Evolutionary conservation across 2,329 filamentous ascomycete species (phyloP).

Genomic region (Ceratocystis colombiana): DNA sequence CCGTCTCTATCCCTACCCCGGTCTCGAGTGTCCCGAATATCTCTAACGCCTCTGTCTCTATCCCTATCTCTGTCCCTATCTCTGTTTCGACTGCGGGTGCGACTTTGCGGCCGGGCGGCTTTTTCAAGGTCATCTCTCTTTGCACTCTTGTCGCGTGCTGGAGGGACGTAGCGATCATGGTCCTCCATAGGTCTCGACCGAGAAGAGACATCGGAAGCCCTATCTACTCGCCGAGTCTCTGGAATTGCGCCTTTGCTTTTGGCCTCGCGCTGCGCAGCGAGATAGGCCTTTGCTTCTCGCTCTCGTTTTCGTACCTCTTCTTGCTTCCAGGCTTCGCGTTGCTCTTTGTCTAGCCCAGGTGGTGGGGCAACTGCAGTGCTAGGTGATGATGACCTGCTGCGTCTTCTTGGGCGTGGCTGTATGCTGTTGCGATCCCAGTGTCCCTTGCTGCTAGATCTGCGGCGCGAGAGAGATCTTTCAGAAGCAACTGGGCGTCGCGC

Average conservation of each 20-base stretch:
- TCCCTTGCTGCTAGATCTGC: conserved; percentile 9
- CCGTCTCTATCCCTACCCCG: conserved; percentile 32
- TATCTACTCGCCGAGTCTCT: conserved; percentile 33
- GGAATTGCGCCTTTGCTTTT: conserved; percentile 47
- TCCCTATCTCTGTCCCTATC: conserved; percentile 30
- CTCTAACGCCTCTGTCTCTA: conserved; percentile 27
- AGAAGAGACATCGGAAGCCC: conserved; percentile 35
- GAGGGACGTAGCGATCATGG: conserved; percentile 41
- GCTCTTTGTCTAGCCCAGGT: conserved; percentile 38
- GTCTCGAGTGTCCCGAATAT: conserved; percentile 31
- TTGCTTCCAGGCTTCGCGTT: conserved; percentile 48
- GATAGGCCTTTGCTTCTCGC: conserved; percentile 54
- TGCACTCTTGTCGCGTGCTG: conserved; percentile 34
- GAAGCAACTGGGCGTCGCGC: conserved; percentile 26
- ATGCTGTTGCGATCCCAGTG: conserved; percentile 29
- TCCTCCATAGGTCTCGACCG: conserved; percentile 29
- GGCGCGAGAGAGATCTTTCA: conserved; percentile 21
- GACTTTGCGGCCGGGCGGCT: conserved; percentile 29
- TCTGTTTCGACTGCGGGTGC: conserved; percentile 31
- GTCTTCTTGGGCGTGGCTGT: conserved; percentile 36
- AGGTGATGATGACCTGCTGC: conserved; percentile 37
- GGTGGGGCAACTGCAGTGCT: conserved; percentile 34
- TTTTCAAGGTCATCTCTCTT: conserved; percentile 20
- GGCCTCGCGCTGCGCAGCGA: conserved; percentile 52
- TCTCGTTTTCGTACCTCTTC: conserved; percentile 53